These are phyloP conservation scores for Cairneyella variabilis DNA, from an alignment of 495 filamentous ascomycete genomes.

Conservation along the genomic window DNA sequence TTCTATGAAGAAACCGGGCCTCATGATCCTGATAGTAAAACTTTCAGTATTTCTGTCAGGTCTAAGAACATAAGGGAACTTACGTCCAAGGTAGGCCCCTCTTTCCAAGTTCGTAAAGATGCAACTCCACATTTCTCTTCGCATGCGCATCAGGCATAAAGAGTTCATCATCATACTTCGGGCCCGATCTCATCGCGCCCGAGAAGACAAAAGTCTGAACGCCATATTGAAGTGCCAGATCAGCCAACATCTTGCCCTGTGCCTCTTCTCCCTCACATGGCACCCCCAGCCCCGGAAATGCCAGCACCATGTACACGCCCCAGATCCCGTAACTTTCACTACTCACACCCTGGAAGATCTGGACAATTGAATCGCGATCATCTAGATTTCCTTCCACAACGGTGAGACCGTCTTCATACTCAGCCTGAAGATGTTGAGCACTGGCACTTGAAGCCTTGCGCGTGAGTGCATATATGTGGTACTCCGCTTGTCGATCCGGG, in stretches of 20 bases:
- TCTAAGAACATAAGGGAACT: constrained; percentile 22
- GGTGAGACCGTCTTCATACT: constrained; percentile 15
- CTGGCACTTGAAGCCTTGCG: constrained; percentile 22
- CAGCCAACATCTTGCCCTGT: constrained; percentile 29
- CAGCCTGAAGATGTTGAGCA: constrained; percentile 22
- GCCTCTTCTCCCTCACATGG: constrained; percentile 23
- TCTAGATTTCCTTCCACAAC: constrained; percentile 36
- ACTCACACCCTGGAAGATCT: constrained; percentile 26
- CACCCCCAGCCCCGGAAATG: constrained; percentile 29
- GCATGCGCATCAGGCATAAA: constrained; percentile 20
- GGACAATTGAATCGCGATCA: constrained; percentile 21
- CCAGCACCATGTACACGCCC: constrained; percentile 33
- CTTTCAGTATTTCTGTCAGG: constrained; percentile 1
- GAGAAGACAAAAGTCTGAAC: constrained; percentile 30
- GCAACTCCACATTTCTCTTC: constrained; percentile 28
- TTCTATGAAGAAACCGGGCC: constrained; percentile 41
- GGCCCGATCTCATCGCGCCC: constrained; percentile 22
- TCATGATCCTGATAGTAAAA: constrained; percentile 28
- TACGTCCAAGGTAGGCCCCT: constrained; percentile 31
- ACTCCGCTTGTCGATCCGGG: constrained; percentile 10
- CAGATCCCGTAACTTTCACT: constrained; percentile 26
- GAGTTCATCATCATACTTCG: constrained; percentile 13
- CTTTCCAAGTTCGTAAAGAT: constrained; percentile 22
- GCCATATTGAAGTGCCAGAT: constrained; percentile 27
- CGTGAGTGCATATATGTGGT: constrained; percentile 34